Evolutionary conservation across 192 early-diverging fungal genomes (phyloP), one percentile per base, ranked within the genome.

Genomic region (Coemansia biformis): DNA sequence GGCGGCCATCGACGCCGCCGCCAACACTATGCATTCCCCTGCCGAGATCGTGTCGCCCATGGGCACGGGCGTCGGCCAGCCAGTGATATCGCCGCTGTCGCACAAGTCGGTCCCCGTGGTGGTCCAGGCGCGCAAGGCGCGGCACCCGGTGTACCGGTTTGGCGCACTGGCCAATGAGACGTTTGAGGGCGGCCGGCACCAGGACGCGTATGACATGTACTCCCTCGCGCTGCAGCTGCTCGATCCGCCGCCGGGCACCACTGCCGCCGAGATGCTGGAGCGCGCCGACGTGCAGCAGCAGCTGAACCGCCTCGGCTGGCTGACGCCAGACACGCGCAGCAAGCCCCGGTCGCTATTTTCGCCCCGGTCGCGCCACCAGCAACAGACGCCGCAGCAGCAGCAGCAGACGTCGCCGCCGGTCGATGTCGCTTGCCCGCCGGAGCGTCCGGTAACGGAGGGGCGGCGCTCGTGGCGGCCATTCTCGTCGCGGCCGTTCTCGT

Each of bases 111-210:
- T 75, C 11, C 64, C 71, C 1, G 64, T 75, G 21, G 63, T 66
- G 6, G 63, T 51, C 45, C 71, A 67, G 39, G 71, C 71, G 12
- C 55, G 48, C 17, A 46, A 43, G 54, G 71, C 71, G 5, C 64
- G 71, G 15, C 71, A 75, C 11, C 71, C 71, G 18, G 64, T 77
- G 43, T 77, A 77, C 40, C 30, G 43, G 7, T 55, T 77, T 19
- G 63, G 63, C 2, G 48, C 68, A 16, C 33, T 63, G 49, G 83
- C 81, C 13, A 85, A 82, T 52, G 72, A 76, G 14, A 67, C 62
- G 21, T 85, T 70, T 43, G 78, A 77, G 38, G 42, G 59, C 15
- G 78, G 81, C 26, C 50, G 54, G 18, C 79, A 81, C 54, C 45
- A 52, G 32, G 76, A 74, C 0, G 79, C 83, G 3, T 72, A 69